Base-by-base conservation (phyloP, 2,329 filamentous ascomycete genomes). In the Apiospora kogelbergensis region DNA sequence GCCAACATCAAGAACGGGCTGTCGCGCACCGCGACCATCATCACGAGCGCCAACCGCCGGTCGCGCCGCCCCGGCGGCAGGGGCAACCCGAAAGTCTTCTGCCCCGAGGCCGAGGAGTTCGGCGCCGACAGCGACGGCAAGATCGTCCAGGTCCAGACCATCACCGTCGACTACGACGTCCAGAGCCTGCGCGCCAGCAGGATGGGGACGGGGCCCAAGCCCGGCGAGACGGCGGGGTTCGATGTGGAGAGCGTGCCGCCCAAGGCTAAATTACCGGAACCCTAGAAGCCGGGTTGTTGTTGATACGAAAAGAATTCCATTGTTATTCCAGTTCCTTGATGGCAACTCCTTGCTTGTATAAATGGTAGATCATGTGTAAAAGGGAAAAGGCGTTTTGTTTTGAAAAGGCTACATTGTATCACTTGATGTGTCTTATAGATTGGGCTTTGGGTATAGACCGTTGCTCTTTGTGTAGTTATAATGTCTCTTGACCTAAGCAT, bases 101-200 rank as follows among this genome's bases (percentile, higher is more conserved):
- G 40, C 33, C 40, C 60, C 60, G 48, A 57, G 48, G 48, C 48
- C 48, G 26, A 24, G 26, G 48, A 57, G 48, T 42, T 22, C 33
- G 60, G 40, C 33, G 26, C 40, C 33, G 60, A 64, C 4, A 64
- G 60, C 33, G 40, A 64, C 13, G 33, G 33, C 60, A 42, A 42
- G n/a, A 64, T 64, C 33, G 60, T 64, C 20, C 33, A 64, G 60
- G 60, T 64, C 20, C 33, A 64, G 60, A 64, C 60, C 33, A 24
- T 64, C 15, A 64, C 60, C 2, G n/a, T 64, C 10, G 33, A 64
- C n/a, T 64, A 64, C 40, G 60, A 64, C 9, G n/a, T 40, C n/a
- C n/a, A 26, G 33, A 42, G 20, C 13, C 10, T 42, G 13, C 9
- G 60, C 9, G 10, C n/a, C 3, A 64, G 60, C 40, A 22, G 33